These are phyloP conservation scores for Sonneratia alba DNA, from an alignment of 345 rosid genomes.

Conservation along the genomic window DNA sequence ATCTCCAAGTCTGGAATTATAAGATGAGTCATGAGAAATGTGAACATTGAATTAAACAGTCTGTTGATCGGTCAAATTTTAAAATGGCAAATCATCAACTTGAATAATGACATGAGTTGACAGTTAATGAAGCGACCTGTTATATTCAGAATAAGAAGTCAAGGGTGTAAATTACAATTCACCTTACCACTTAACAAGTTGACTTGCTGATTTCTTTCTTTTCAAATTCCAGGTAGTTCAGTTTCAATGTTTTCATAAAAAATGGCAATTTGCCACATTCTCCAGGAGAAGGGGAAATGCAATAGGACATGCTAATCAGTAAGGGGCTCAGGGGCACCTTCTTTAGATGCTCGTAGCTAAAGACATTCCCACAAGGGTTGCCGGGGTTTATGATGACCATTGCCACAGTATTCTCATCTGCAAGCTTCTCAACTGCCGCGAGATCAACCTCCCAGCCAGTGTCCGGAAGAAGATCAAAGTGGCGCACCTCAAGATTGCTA, in stretches of 20 bases:
- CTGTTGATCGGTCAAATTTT: too few species aligned
- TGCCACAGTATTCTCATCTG: slow-evolving; percentile 56
- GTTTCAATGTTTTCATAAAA: neutral
- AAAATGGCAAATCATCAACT: too few species aligned
- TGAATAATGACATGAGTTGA: too few species aligned
- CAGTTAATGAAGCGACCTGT: too few species aligned
- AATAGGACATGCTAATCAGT: neutral
- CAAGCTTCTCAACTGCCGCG: slow-evolving; percentile 40
- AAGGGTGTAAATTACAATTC: too few species aligned
- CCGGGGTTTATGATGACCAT: slow-evolving; percentile 59
- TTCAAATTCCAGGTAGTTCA: neutral
- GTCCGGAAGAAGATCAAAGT: slow-evolving; percentile 56
- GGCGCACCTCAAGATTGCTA: slow-evolving; percentile 42
- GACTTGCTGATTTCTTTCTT: too few species aligned
- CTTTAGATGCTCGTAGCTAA: slow-evolving; percentile 42
- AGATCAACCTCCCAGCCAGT: slow-evolving; percentile 66
- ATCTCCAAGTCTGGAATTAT: neutral
- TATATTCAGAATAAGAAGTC: too few species aligned
- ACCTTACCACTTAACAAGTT: too few species aligned
- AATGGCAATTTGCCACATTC: neutral
- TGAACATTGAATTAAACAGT: too few species aligned
- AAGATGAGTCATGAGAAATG: neutral
- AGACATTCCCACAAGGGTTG: slow-evolving; percentile 62
- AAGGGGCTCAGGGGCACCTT: slow-evolving; percentile 16
- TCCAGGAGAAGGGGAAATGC: too few species aligned